phyloP scores from a whole-genome alignment of 768 basidiomycete genomes.

The Leucocoprinus sp. region DNA sequence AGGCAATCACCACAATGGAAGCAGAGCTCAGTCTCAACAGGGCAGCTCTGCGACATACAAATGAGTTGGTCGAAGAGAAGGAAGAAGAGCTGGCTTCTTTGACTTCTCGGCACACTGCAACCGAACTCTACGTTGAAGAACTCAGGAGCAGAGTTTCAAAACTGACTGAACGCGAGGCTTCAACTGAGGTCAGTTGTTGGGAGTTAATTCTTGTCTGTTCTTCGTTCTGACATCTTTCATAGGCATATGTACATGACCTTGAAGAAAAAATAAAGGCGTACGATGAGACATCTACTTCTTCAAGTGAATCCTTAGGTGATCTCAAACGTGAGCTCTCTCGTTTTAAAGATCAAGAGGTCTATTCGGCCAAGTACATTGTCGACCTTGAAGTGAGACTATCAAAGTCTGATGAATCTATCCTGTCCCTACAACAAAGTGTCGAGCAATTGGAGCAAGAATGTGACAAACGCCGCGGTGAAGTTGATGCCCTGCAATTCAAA shows the following conservation, averaged over 20 bases:
- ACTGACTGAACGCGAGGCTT: conserved; percentile 79
- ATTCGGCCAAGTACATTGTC: conserved; percentile 70
- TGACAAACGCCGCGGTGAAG: conserved; percentile 65
- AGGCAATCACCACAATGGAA: conserved; percentile 92
- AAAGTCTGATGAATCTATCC: conserved; percentile 70
- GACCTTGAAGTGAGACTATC: conserved; percentile 80
- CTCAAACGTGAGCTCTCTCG: conserved; percentile 75
- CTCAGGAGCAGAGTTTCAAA: conserved; percentile 73
- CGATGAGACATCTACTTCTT: conserved; percentile 70
- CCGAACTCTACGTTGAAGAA: conserved; percentile 84
- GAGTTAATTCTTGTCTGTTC: background rate
- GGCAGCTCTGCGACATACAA: conserved; percentile 82
- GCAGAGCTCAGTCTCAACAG: conserved; percentile 83
- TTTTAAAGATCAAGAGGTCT: conserved; percentile 67
- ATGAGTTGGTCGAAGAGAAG: conserved; percentile 89
- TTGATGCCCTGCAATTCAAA: conserved; percentile 59
- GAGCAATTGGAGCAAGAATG: conserved; percentile 73
- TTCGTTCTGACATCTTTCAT: background rate
- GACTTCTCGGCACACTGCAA: conserved; percentile 62
- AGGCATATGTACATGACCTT: conserved; percentile 91
- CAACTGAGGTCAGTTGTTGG: conserved; percentile 66
- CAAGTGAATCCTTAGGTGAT: conserved; percentile 73
- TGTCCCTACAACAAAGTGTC: conserved; percentile 59
- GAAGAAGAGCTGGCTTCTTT: conserved; percentile 68
- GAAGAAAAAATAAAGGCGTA: conserved; percentile 86